Percentiles rank a stretch among this genome's conserved stretches.
Conservation (phyloP, 352 stramenopile species). For the Sclerospora graminicola region DNA sequence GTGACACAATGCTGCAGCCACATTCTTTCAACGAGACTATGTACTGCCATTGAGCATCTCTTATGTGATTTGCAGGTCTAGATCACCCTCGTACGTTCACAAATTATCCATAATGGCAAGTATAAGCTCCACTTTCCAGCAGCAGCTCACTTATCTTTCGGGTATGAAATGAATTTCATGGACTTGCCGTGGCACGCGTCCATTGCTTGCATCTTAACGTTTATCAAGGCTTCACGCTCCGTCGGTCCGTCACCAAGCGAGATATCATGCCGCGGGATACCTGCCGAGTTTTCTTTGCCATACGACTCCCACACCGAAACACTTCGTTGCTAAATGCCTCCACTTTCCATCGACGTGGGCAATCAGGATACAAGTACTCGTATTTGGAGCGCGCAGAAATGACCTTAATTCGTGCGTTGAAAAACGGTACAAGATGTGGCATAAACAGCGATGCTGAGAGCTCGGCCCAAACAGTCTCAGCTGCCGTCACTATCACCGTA, state of each 20-base stretch:
- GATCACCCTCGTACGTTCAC: slow-evolving; percentile 71
- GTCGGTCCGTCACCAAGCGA: slow-evolving; percentile 71
- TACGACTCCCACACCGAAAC: slow-evolving; percentile 67
- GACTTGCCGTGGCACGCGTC: slow-evolving; percentile 76
- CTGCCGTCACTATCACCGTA: slow-evolving; percentile 85
- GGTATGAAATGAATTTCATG: slow-evolving; percentile 83
- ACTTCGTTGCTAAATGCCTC: slow-evolving; percentile 83
- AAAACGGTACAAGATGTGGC: slow-evolving; percentile 62
- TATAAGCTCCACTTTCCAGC: slow-evolving; percentile 71
- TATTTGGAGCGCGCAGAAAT: slow-evolving; percentile 86
- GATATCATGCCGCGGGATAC: slow-evolving; percentile 64
- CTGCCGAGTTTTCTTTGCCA: slow-evolving; percentile 31
- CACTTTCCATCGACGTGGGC: slow-evolving; percentile 82
- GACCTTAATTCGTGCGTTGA: slow-evolving; percentile 79
- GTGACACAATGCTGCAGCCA: neutral
- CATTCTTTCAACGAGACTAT: slow-evolving; percentile 16
- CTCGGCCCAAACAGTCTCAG: slow-evolving; percentile 86
- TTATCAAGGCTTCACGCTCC: slow-evolving; percentile 78
- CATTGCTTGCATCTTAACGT: slow-evolving; percentile 77
- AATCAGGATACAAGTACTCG: slow-evolving; percentile 81
- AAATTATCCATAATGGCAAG: slow-evolving; percentile 70
- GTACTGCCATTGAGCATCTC: slow-evolving; percentile 59
- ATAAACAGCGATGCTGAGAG: slow-evolving; percentile 83
- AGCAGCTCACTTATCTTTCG: slow-evolving; percentile 76
- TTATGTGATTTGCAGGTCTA: slow-evolving; percentile 80